Evolutionary conservation across 352 stramenopile species (phyloP).

Genomic region (Phytophthora cryptogea): DNA sequence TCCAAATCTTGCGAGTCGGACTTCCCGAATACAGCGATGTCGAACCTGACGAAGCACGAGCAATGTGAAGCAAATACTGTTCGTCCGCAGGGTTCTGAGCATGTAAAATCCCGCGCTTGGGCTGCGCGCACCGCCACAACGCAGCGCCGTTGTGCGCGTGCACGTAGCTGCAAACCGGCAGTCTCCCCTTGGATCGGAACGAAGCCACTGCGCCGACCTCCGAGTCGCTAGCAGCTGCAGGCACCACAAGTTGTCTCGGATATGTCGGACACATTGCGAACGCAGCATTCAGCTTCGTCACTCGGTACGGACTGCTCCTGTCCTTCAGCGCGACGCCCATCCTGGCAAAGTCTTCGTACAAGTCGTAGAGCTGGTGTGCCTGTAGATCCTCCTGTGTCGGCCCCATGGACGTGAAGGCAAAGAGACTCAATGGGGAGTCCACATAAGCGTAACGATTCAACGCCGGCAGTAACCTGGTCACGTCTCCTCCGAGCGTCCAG

Average conservation of each 20-base stretch:
- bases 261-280: conserved; percentile 87
- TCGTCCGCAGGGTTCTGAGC: conserved; percentile 75
- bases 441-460: conserved; percentile 78
- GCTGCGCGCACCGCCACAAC: conserved; percentile 87
- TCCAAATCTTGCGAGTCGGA: conserved; percentile 71
- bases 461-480: conserved; percentile 62
- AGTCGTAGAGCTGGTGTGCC: conserved; percentile 69
- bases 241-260: conserved; percentile 74
- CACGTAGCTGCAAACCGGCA: conserved; percentile 86
- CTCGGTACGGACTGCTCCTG: conserved; percentile 39
- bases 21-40: conserved; percentile 14
- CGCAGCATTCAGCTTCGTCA: conserved; percentile 66
- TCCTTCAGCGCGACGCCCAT: conserved; percentile 67
- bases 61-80: conserved; percentile 71
- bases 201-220: conserved; percentile 69
- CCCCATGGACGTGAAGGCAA: conserved; percentile 57
- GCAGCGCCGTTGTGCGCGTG: conserved; percentile 68
- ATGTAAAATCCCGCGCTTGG: conserved; percentile 85
- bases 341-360: conserved; percentile 67
- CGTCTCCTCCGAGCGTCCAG: conserved; percentile 73
- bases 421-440: conserved; percentile 70
- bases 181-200: conserved; percentile 82
- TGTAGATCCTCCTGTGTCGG: conserved; percentile 35
- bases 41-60: conserved; percentile 23
- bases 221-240: conserved; percentile 57